Base-by-base conservation (phyloP, 805 yeast species). In the Ogataea nonfermentans region DNA sequence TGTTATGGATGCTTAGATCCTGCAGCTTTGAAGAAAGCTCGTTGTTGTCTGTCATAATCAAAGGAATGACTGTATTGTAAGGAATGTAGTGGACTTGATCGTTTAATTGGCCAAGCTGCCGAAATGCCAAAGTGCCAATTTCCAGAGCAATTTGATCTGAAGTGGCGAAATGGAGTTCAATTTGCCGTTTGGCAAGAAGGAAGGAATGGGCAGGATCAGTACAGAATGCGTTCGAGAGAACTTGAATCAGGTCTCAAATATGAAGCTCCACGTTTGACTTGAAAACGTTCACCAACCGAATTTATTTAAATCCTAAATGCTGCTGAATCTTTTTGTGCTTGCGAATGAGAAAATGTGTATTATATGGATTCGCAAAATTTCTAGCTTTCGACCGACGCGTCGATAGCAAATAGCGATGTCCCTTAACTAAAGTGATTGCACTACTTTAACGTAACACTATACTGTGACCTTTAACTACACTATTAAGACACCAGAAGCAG, bases 1-100 rank as follows among this genome's bases (percentile, higher is more conserved):
- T 57, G 24, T 46, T 52, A 29, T 53, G 59, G 37, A 55, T 48
- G 26, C 52, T 50, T 16, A 53, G 37, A 30, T 55, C 59, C 19
- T 50, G 51, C 26, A 52, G 27, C 29, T 47, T 53, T 8, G 49
- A 29, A 10, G 44, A 26, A 12, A 43, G 26, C 13, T 49, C 53
- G 38, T 29, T 35, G 31, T 32, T 40, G 32, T 44, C 48, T 9
- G 43, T 31, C 32, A 41, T 35, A 16, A 8, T 19, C 17, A 24
- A 24, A 31, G 19, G 30, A 13, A 12, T 11, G 24, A 12, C 11
- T 8, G 4, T 14, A n/a, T 16, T 8, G 32, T 23, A 41, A 41
- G 41, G 45, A 41, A 24, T 16, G 40, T 37, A 23, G 20, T 22
- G 19, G 25, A 24, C 23, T 16, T 9, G 33, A 7, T 9, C 9